Conservation (phyloP, 2,329 filamentous ascomycete species). For the Lecanosticta acicola region DNA sequence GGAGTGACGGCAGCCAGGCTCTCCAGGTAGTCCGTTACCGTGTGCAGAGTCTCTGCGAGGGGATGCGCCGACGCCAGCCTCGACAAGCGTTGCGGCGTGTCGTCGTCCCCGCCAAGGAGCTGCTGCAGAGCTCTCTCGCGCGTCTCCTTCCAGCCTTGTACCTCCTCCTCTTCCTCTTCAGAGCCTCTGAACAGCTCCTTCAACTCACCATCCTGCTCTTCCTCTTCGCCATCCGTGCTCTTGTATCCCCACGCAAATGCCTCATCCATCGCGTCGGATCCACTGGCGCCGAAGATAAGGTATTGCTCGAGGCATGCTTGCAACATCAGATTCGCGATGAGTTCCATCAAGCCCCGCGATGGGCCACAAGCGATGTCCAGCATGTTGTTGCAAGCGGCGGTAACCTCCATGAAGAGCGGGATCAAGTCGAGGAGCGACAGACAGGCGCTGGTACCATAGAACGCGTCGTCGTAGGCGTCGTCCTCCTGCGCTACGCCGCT, state of each 20-base stretch:
- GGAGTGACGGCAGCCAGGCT: constrained; percentile 40
- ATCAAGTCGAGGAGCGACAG: constrained; percentile 40
- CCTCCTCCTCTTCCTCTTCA: constrained; percentile 13
- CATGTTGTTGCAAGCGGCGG: constrained; percentile 33
- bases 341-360: constrained; percentile 39
- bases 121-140: constrained; percentile 32
- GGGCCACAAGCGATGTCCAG: constrained; percentile 31
- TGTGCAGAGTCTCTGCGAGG: constrained; percentile 36
- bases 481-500: constrained; percentile 24
- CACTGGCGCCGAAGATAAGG: constrained; percentile 35
- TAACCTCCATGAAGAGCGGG: constrained; percentile 46
- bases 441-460: constrained; percentile 33
- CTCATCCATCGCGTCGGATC: constrained; percentile 36
- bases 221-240: constrained; percentile 16
- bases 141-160: constrained; percentile 34
- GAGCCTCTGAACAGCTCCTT: constrained; percentile 33
- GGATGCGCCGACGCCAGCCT: constrained; percentile 27
- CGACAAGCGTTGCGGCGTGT: constrained; percentile 29
- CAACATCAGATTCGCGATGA: constrained; percentile 45
- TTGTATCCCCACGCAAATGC: constrained; percentile 45
- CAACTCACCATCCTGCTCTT: constrained; percentile 25
- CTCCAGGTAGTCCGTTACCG: constrained; percentile 39
- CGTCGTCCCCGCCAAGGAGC: constrained; percentile 13
- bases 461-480: constrained; percentile 20
- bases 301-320: constrained; percentile 49